phyloP scores from a whole-genome alignment of 768 basidiomycete genomes.

The Trametes coccinea region DNA sequence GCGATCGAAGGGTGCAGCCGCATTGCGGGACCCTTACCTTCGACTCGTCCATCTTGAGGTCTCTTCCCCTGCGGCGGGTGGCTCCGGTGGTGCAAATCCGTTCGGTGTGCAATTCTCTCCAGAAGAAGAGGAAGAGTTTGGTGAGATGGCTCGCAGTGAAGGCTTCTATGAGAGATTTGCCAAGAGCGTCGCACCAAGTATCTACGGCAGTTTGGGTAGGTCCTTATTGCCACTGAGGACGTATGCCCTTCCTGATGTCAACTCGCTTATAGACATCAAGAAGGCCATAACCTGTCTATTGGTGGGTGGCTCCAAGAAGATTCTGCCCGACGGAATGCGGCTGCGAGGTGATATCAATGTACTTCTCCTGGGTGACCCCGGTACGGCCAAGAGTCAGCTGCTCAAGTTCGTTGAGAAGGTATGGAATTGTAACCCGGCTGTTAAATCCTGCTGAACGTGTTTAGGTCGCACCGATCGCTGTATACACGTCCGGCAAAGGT shows the following conservation, averaged over 20 bases:
- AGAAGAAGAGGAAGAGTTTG: constrained; percentile 97
- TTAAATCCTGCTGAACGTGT: neutral
- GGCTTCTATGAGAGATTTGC: constrained; percentile 93
- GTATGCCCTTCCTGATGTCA: neutral
- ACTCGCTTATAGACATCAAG: constrained; percentile 75
- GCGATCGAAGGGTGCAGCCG: constrained; percentile 83
- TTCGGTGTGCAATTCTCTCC: constrained; percentile 89
- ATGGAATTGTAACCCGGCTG: neutral
- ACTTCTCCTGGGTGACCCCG: constrained; percentile 92
- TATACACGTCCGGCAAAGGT: constrained; percentile 98
- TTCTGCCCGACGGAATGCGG: constrained; percentile 96
- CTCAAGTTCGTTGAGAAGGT: constrained; percentile 99
- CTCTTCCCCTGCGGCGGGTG: constrained; percentile 72
- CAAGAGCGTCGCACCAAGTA: constrained; percentile 93
- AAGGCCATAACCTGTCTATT: constrained; percentile 96
- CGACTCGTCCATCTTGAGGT: constrained; percentile 91
- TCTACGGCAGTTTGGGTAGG: constrained; percentile 90
- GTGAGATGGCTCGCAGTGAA: constrained; percentile 84
- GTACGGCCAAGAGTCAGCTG: constrained; percentile 97
- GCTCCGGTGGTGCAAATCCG: constrained; percentile 73
- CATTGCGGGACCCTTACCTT: constrained; percentile 91
- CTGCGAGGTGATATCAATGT: constrained; percentile 98
- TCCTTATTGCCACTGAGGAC: neutral
- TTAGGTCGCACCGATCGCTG: constrained; percentile 94
- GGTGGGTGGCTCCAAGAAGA: constrained; percentile 96